A percentile compares a stretch with the other conserved stretches of the same genome.
These are phyloP conservation scores for Pseudogymnoascus destructans DNA, from an alignment of 2,329 filamentous ascomycete species.

Conservation along the genomic window DNA sequence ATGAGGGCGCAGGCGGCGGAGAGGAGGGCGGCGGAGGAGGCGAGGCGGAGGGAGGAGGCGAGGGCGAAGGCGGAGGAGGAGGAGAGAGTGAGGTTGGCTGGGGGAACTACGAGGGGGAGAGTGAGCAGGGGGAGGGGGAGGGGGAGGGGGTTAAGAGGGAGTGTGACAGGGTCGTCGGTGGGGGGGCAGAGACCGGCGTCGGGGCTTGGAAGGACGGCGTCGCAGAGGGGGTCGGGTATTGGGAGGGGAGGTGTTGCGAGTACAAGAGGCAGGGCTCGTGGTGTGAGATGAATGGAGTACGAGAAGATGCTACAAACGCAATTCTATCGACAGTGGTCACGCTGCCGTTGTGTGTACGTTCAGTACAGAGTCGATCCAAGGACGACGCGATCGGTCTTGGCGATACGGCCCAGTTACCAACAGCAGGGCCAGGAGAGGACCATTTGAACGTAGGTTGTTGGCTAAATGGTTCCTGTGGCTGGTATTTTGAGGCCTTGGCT, in stretches of 20 bases:
- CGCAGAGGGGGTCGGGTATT: slow-evolving; percentile 27
- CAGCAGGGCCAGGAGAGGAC: not conserved
- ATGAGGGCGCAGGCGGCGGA: slow-evolving; percentile 65
- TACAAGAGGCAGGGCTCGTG: slow-evolving; percentile 40
- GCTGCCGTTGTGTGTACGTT: not conserved
- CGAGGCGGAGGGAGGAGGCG: slow-evolving; percentile 61
- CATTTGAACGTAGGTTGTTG: not conserved
- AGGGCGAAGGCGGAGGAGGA: slow-evolving; percentile 50
- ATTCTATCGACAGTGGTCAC: not conserved
- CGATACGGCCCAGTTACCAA: not conserved
- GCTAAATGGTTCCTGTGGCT: not conserved
- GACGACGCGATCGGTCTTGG: not conserved
- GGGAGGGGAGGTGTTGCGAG: slow-evolving; percentile 35
- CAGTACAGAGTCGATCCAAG: not conserved
- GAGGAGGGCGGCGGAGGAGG: slow-evolving; percentile 63
- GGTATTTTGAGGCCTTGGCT: not conserved
- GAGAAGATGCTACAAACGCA: not conserved
- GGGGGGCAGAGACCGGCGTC: slow-evolving; percentile 27
- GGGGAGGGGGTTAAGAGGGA: slow-evolving; percentile 20
- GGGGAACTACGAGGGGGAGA: slow-evolving; percentile 26
- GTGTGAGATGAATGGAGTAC: slow-evolving; percentile 27
- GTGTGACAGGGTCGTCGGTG: slow-evolving; percentile 18
- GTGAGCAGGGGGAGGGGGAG: slow-evolving; percentile 20
- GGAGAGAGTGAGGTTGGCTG: slow-evolving; percentile 32
- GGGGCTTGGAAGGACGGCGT: slow-evolving; percentile 18